Percentiles rank a stretch among this genome's conserved stretches.
These are phyloP conservation scores for Pythium aquatile DNA, from an alignment of 352 stramenopile genomes.

Conservation along the genomic window DNA sequence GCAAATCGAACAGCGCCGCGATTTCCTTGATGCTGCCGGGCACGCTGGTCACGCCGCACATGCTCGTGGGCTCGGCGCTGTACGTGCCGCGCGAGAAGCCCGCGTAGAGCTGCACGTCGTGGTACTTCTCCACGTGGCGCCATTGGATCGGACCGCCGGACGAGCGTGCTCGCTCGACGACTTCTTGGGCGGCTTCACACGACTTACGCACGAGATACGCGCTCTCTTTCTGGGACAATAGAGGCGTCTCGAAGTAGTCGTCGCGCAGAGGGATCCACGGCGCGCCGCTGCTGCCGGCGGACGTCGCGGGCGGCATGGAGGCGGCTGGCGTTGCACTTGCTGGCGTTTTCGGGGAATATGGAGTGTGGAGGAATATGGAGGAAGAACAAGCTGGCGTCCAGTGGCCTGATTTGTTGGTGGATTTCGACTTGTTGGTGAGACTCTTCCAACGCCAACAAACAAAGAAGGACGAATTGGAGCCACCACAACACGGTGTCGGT, in stretches of 20 bases:
- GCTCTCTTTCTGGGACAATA: conserved; percentile 65
- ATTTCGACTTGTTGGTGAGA: neutral
- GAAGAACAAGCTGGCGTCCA: neutral
- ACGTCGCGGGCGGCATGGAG: conserved; percentile 4
- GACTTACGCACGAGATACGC: conserved; percentile 78
- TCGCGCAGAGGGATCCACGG: conserved; percentile 71
- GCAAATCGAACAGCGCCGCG: conserved; percentile 66
- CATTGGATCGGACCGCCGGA: conserved; percentile 64
- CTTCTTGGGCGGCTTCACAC: conserved; percentile 74
- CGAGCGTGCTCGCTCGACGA: conserved; percentile 69
- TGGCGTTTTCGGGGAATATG: conserved; percentile 6
- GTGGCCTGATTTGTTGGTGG: neutral
- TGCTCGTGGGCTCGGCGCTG: conserved; percentile 40
- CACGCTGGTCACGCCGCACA: conserved; percentile 81
- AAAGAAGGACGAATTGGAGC: neutral
- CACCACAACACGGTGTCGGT: conserved; percentile 5
- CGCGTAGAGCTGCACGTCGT: conserved; percentile 75
- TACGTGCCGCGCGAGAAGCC: conserved; percentile 45
- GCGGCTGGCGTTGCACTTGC: neutral
- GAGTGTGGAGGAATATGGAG: neutral
- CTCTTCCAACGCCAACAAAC: neutral
- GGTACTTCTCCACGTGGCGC: conserved; percentile 74
- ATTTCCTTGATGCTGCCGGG: conserved; percentile 70
- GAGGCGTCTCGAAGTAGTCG: conserved; percentile 70
- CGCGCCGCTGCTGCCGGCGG: conserved; percentile 4